These are phyloP conservation scores for Verticillium klebahnii DNA, from an alignment of 2,329 filamentous ascomycete species.

Conservation along the genomic window DNA sequence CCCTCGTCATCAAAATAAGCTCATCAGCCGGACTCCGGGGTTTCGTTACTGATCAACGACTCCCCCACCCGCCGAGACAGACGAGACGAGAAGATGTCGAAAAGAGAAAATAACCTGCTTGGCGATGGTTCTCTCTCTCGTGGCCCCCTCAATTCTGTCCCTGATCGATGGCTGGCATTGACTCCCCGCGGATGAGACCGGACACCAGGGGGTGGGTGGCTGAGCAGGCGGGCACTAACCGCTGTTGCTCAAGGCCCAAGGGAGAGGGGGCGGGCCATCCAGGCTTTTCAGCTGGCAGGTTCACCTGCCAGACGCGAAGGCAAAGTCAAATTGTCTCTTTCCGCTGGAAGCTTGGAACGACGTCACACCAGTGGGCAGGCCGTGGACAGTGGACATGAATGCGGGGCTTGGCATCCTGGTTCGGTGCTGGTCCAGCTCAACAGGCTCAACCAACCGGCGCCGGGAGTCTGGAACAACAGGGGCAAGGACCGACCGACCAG, in stretches of 20 bases:
- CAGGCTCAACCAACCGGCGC: too few species aligned
- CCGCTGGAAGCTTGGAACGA: background rate
- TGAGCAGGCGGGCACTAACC: background rate
- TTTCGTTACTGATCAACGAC: background rate
- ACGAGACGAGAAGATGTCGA: too few species aligned
- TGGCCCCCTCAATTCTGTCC: background rate
- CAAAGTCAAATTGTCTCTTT: background rate
- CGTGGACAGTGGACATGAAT: background rate
- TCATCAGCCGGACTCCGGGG: background rate
- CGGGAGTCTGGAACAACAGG: too few species aligned
- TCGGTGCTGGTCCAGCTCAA: background rate
- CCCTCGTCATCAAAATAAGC: background rate
- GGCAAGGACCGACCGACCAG: too few species aligned
- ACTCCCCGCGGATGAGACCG: background rate
- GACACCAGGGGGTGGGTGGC: background rate
- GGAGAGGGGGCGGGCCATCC: background rate
- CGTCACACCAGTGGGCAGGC: background rate
- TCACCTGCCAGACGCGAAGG: background rate
- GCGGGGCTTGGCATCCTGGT: background rate
- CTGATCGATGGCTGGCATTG: background rate
- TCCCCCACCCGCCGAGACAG: background rate
- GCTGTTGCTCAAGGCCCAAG: background rate
- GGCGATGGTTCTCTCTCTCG: background rate
- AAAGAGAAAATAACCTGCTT: background rate
- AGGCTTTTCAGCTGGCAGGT: background rate